Evolutionary conservation across 2,329 filamentous ascomycete species (phyloP).

Genomic region (Ophiostoma populinum): DNA sequence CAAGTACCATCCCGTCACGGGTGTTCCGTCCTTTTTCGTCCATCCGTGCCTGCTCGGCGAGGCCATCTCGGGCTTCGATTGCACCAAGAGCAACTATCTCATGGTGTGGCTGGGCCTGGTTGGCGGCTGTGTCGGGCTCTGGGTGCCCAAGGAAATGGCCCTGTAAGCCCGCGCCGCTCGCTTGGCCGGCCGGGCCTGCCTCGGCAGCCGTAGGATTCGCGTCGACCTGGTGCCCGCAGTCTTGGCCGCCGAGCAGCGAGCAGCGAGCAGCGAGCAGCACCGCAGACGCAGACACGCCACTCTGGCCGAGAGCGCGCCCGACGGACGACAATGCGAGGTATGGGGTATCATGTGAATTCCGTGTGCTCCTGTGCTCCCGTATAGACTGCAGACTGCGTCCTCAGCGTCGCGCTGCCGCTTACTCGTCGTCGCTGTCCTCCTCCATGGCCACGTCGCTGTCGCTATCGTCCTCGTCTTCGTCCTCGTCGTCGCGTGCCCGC

Average conservation of each 20-base stretch:
- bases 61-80: slow-evolving; percentile 52
- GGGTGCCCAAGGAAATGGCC: slow-evolving; percentile 55
- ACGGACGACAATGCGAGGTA: not conserved
- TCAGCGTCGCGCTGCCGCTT: slow-evolving; percentile 12
- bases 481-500: slow-evolving; percentile 51
- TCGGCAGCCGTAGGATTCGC: too few species aligned
- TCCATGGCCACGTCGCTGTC: slow-evolving; percentile 47
- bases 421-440: slow-evolving; percentile 57
- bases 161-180: slow-evolving; percentile 17
- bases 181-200: too few species aligned
- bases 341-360: slow-evolving; percentile 4
- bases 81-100: slow-evolving; percentile 52
- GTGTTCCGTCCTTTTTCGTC: slow-evolving; percentile 68
- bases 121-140: slow-evolving; percentile 62
- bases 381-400: not conserved
- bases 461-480: slow-evolving; percentile 47
- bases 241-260: too few species aligned
- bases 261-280: too few species aligned
- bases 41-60: slow-evolving; percentile 84
- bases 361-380: slow-evolving; percentile 1
- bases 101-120: slow-evolving; percentile 80
- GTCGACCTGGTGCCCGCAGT: too few species aligned
- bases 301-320: not conserved
- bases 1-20: slow-evolving; percentile 69
- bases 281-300: too few species aligned